Conservation (phyloP, 1,139 yeast species). For the Saccharomycopsis phalli region DNA sequence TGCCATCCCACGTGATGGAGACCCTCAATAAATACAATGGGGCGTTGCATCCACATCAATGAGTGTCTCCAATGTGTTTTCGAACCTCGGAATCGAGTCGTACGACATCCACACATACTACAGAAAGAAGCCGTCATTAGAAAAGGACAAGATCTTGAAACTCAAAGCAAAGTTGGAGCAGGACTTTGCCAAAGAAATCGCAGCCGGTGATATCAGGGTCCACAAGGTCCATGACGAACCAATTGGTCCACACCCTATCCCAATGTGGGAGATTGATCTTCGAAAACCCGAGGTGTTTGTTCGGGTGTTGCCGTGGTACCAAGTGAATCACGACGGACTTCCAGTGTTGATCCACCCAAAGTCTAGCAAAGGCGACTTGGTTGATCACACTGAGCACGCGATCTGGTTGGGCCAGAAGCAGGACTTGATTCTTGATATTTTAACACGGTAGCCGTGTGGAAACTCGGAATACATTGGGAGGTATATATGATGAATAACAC, state of each 20-base stretch:
- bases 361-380: constrained; percentile 28
- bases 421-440: constrained; percentile 21
- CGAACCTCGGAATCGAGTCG: constrained; percentile 27
- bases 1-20: background rate
- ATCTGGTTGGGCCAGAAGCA: constrained; percentile 47
- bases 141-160: constrained; percentile 31
- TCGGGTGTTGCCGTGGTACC: constrained; percentile 31
- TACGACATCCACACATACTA: constrained; percentile 53
- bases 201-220: constrained; percentile 35
- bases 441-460: no score
- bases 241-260: constrained; percentile 50
- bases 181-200: constrained; percentile 41
- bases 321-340: constrained; percentile 42
- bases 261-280: constrained; percentile 35
- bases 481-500: no score
- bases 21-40: no score
- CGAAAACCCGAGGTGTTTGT: constrained; percentile 28
- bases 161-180: constrained; percentile 34
- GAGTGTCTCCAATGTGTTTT: no score
- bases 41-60: no score
- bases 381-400: constrained; percentile 46
- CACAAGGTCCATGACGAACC: constrained; percentile 42
- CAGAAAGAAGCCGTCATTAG: constrained; percentile 32
- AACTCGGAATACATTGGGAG: no score
- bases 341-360: constrained; percentile 48